Percentiles rank a stretch among this genome's conserved stretches.
Conservation (phyloP, 1,139 yeast genomes). For the Magnusiomyces suaveolens region DNA sequence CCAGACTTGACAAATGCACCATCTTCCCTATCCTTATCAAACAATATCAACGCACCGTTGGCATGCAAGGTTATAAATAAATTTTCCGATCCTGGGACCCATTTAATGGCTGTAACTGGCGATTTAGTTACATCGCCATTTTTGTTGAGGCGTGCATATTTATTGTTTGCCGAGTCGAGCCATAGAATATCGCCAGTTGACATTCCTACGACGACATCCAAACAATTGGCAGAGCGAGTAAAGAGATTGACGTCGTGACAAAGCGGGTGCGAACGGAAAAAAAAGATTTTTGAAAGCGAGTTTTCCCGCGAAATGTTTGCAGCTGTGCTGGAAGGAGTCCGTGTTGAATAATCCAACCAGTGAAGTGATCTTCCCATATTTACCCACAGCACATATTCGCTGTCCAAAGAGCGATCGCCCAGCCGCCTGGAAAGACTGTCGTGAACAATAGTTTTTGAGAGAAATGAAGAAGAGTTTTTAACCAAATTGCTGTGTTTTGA, state of each 20-base stretch:
- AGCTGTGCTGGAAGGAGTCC: slow-evolving; percentile 14
- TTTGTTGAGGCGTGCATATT: slow-evolving; percentile 45
- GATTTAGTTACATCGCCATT: slow-evolving; percentile 33
- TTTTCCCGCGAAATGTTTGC: slow-evolving; percentile 25
- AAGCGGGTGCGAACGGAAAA: slow-evolving; percentile 35
- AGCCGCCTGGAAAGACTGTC: slow-evolving; percentile 31
- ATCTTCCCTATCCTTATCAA: slow-evolving; percentile 38
- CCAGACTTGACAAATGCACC: slow-evolving; percentile 23
- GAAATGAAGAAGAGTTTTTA: slow-evolving; percentile 34
- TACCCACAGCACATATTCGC: slow-evolving; percentile 27
- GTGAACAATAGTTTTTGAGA: slow-evolving; percentile 33
- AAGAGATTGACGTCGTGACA: slow-evolving; percentile 33
- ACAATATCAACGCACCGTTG: slow-evolving; percentile 35
- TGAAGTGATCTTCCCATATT: slow-evolving; percentile 32
- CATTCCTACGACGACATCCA: slow-evolving; percentile 45
- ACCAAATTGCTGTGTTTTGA: slow-evolving; percentile 30
- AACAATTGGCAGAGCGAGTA: slow-evolving; percentile 32
- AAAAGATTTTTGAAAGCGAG: slow-evolving; percentile 33
- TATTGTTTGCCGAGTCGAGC: slow-evolving; percentile 40
- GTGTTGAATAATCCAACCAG: slow-evolving; percentile 27
- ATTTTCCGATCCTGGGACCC: slow-evolving; percentile 36
- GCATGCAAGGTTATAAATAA: slow-evolving; percentile 35
- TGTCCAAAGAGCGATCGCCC: slow-evolving; percentile 23
- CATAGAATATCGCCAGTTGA: slow-evolving; percentile 49
- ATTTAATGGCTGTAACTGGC: slow-evolving; percentile 34